Base-by-base conservation (phyloP, 108 stramenopile species). In the Skeletonema costatum region DNA sequence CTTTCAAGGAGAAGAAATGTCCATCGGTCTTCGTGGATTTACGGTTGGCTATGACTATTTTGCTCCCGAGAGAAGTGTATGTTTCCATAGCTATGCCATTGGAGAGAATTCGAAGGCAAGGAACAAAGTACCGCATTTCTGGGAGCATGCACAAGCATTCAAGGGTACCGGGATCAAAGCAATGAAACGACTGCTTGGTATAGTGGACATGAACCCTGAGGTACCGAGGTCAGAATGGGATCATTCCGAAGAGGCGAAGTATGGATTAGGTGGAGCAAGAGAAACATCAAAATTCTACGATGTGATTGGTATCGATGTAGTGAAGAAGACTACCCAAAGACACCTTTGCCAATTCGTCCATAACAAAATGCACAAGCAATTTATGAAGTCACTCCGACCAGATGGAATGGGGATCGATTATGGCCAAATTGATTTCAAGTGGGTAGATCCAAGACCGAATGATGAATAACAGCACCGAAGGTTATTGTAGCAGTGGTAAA, bases 1-100 rank as follows among this genome's bases (percentile, higher is more conserved):
- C 35, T 87, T 89, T 60, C 85, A 87, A 68, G 88, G 88, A 5
- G 88, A 89, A 74, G 88, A 89, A 68, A 87, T 89, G 73, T 76
- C 73, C 7, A 80, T 86, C 9, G 86, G 82, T 30, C 19, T 89
- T 1, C 69, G 88, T 64, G 88, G 85, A 1, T 89, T 86, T 64
- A 87, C 87, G 0, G 39, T 81, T 65, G 88, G 88, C 2, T 89
- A 89, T 60, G 88, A 89, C 39, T 86, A 81, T 46, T 89, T 84
- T 64, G 84, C 88, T 64, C 86, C 88, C 7, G 78, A 80, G 72
- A 48, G 50, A 29, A 79, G 77, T 53, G 86, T 89, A 3, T 78
- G 85, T 51, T 89, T 89, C 60, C 88, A 89, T 64, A 75, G 81
- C 50, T 89, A 89, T 41, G 89, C 83, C 30, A 81, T 77, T 10